phyloP scores from a whole-genome alignment of 164 flowering plant genomes.

The grape (Vitis vinifera) region DNA sequence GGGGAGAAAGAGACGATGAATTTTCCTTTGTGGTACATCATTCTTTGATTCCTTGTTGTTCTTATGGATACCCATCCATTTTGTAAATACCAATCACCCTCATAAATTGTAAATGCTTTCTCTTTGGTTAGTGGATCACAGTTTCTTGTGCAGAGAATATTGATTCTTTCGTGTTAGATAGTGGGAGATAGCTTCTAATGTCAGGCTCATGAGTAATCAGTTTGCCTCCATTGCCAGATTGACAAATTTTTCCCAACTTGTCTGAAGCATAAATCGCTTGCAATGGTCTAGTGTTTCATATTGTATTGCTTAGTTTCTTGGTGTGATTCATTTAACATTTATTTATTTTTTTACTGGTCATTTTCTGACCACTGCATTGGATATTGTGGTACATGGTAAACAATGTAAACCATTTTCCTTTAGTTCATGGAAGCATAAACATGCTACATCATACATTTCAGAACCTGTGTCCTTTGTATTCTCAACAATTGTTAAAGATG shows the following conservation, averaged over 20 bases:
- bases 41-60: constrained; percentile 41
- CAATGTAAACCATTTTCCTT: no score
- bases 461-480: neutral
- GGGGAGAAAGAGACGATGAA: constrained; percentile 55
- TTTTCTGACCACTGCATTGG: neutral
- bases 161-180: constrained; percentile 16
- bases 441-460: neutral
- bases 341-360: neutral
- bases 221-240: constrained; percentile 6
- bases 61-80: constrained; percentile 22
- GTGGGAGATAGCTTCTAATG: constrained; percentile 14
- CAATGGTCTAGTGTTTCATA: neutral
- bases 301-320: neutral
- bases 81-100: constrained; percentile 51
- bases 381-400: neutral
- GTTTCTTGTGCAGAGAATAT: constrained; percentile 19
- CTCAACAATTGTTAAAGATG: neutral
- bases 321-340: neutral
- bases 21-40: constrained; percentile 17
- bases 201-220: constrained; percentile 6
- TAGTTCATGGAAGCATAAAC: neutral
- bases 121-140: constrained; percentile 32
- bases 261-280: neutral
- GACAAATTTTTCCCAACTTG: constrained; percentile 1
- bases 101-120: constrained; percentile 52